Evolutionary conservation across 257 asterid species (phyloP).

Genomic region (Jasminum sambac): DNA sequence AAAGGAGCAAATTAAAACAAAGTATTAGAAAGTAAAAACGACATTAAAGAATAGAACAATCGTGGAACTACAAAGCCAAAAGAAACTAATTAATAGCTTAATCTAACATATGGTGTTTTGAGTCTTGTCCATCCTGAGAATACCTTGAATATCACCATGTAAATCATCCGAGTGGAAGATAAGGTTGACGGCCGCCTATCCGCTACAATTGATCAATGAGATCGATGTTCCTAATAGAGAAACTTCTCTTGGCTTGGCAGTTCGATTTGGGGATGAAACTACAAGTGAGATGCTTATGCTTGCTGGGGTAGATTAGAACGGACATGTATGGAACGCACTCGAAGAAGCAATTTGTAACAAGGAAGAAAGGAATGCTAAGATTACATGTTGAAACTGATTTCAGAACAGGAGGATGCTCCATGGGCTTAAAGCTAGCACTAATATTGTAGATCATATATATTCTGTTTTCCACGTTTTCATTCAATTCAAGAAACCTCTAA

Average conservation of each 20-base stretch:
- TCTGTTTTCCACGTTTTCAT: not conserved
- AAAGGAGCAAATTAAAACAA: no score
- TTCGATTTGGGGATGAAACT: conserved; percentile 14
- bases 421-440: conserved; percentile 52
- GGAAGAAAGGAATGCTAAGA: conserved; percentile 8
- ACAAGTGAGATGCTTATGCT: conserved; percentile 18
- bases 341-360: conserved; percentile 7
- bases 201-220: conserved; percentile 12
- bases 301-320: conserved; percentile 19
- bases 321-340: conserved; percentile 12
- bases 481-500: not conserved
- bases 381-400: conserved; percentile 72
- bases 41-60: no score
- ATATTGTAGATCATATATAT: not conserved
- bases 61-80: no score
- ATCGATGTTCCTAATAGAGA: conserved; percentile 23
- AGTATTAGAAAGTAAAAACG: no score
- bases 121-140: no score
- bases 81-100: no score
- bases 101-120: no score
- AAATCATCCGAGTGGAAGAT: no score
- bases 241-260: conserved; percentile 22
- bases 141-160: no score
- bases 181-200: conserved; percentile 12
- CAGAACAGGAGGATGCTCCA: conserved; percentile 86